Percentiles rank a stretch among this genome's conserved stretches.
Conservation (phyloP, 352 stramenopile species). For the Phytopythium litorale region DNA sequence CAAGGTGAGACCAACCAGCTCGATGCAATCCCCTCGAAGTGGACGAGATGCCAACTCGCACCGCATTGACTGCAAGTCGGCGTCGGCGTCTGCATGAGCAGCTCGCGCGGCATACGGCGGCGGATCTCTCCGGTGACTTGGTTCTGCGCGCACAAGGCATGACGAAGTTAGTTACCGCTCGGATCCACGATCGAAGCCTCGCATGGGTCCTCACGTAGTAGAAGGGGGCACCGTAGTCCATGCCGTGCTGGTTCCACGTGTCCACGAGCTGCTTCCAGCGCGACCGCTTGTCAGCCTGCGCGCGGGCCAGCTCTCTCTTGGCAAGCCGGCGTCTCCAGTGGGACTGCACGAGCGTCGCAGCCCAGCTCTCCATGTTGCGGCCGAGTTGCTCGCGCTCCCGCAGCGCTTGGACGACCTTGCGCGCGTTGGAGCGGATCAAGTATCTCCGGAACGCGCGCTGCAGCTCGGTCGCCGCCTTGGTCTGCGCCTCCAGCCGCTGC, state of each 20-base stretch:
- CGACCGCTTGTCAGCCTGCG: conserved; percentile 37
- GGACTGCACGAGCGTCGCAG: conserved; percentile 60
- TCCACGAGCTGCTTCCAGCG: conserved; percentile 93
- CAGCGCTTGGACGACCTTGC: conserved; percentile 42
- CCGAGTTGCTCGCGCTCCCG: conserved; percentile 32
- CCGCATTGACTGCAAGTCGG: conserved; percentile 88
- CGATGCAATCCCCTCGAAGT: neutral
- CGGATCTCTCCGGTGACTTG: conserved; percentile 89
- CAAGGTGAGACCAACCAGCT: conserved; percentile 1
- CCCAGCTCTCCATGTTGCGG: conserved; percentile 65
- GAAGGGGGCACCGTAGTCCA: conserved; percentile 78
- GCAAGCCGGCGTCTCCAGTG: conserved; percentile 56
- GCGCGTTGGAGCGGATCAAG: conserved; percentile 38
- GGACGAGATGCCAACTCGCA: conserved; percentile 16
- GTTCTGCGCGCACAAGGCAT: conserved; percentile 44
- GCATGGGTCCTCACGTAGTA: conserved; percentile 75
- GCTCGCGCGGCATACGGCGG: conserved; percentile 87
- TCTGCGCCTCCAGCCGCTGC: conserved; percentile 20
- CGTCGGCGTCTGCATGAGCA: conserved; percentile 74
- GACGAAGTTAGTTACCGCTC: neutral
- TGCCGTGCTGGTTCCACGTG: conserved; percentile 67
- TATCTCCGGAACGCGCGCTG: conserved; percentile 43
- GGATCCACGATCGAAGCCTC: neutral
- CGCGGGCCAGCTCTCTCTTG: conserved; percentile 20
- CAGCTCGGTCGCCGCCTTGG: conserved; percentile 34